phyloP scores from a whole-genome alignment of 2,329 filamentous ascomycete species.

The Monilinia polystroma region DNA sequence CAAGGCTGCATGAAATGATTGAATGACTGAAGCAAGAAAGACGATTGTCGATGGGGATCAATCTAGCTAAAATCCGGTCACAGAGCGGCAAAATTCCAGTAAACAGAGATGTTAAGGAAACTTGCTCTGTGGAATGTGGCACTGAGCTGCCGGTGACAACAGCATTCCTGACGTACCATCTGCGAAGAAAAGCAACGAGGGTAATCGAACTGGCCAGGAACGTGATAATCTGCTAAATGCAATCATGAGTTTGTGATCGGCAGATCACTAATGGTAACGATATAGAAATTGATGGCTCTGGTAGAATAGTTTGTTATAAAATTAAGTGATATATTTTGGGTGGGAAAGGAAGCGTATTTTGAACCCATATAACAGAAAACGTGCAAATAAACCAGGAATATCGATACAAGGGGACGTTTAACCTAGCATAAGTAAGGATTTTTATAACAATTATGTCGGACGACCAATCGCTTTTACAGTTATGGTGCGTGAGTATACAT shows the following conservation, averaged over 20 bases:
- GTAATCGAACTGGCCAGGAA: background rate
- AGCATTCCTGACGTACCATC: slow-evolving; percentile 6
- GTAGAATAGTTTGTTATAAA: background rate
- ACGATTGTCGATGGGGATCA: background rate
- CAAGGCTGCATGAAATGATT: background rate
- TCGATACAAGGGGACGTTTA: background rate
- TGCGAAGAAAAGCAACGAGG: background rate
- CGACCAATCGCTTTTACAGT: slow-evolving; percentile 47
- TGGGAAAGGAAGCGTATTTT: background rate
- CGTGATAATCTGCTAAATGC: background rate
- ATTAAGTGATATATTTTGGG: background rate
- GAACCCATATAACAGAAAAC: background rate
- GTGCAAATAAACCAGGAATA: background rate
- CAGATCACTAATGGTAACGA: background rate
- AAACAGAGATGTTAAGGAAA: background rate
- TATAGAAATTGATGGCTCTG: background rate
- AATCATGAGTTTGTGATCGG: background rate
- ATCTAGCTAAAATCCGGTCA: background rate
- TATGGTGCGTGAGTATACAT: slow-evolving; percentile 50
- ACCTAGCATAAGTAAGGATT: background rate
- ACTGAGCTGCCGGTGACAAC: background rate
- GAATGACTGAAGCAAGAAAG: background rate
- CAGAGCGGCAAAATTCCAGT: slow-evolving; percentile 11
- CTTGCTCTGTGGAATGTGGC: slow-evolving; percentile 9
- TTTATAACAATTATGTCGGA: background rate